phyloP scores from a whole-genome alignment of 352 stramenopile species.

The Thalassiosira oceanica region DNA sequence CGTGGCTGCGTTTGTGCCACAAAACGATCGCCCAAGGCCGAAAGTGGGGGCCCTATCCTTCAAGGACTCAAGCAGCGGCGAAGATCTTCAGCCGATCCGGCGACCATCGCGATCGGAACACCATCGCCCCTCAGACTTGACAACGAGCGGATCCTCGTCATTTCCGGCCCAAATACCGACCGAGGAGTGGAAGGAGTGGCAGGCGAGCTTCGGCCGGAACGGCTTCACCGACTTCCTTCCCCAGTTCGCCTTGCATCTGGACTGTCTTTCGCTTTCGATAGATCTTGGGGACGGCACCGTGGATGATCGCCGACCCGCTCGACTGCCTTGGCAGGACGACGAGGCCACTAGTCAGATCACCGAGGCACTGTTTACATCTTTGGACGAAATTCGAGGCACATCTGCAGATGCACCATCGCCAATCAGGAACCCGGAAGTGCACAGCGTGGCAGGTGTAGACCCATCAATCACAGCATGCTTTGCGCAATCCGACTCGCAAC shows the following conservation, averaged over 20 bases:
- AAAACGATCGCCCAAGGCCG: too few species aligned
- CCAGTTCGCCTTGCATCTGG: conserved; percentile 7
- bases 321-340: conserved; percentile 7
- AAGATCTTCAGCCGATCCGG: too few species aligned
- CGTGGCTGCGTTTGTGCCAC: too few species aligned
- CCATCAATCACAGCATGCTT: neutral
- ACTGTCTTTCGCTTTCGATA: conserved; percentile 8
- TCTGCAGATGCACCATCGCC: neutral
- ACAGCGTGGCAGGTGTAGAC: neutral
- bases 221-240: conserved; percentile 20
- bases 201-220: conserved; percentile 10
- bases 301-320: neutral
- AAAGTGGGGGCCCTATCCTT: too few species aligned
- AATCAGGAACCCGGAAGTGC: neutral
- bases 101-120: too few species aligned
- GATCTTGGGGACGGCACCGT: neutral
- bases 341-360: conserved; percentile 1
- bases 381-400: too few species aligned
- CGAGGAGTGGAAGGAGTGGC: conserved; percentile 31
- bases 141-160: too few species aligned
- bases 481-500: neutral
- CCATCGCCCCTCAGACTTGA: too few species aligned
- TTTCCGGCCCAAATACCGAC: too few species aligned
- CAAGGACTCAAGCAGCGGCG: too few species aligned
- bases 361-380: too few species aligned